Conservation (phyloP, 306 rosid genomes). For the Myrica gale region DNA sequence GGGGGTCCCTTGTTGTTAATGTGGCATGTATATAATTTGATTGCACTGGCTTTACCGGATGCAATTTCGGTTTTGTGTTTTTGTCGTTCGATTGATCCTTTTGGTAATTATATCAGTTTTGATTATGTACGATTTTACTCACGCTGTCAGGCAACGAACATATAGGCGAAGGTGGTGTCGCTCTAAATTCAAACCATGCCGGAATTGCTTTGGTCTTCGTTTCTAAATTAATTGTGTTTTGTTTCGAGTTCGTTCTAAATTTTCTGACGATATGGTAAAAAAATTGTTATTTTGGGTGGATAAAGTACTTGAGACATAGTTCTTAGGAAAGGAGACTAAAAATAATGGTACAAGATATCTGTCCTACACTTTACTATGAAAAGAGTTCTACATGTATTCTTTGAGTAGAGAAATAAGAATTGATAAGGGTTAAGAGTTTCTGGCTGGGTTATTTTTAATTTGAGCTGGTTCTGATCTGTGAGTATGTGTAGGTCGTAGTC, state of each 20-base stretch:
- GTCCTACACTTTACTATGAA: not conserved
- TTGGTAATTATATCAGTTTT: too few species aligned
- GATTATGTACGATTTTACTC: too few species aligned
- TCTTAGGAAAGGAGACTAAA: not conserved
- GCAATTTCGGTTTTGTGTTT: not conserved
- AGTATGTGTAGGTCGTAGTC: slow-evolving; percentile 2
- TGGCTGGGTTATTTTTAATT: not conserved
- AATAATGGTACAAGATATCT: not conserved
- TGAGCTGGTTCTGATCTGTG: not conserved
- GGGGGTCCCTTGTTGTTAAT: not conserved
- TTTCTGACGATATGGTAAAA: not conserved
- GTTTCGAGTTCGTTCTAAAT: not conserved
- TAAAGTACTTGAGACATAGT: not conserved
- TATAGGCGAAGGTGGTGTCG: not conserved
- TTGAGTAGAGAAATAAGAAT: too few species aligned
- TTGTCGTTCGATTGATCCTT: not conserved
- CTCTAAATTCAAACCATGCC: not conserved
- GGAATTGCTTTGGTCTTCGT: not conserved
- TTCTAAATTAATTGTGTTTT: too few species aligned
- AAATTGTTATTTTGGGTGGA: not conserved
- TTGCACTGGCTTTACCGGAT: not conserved
- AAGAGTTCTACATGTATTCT: not conserved
- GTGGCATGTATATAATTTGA: not conserved
- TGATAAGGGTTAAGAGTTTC: too few species aligned
- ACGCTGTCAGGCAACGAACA: not conserved